Percentiles rank a stretch among this genome's conserved stretches.
Evolutionary conservation across 2,329 filamentous ascomycete genomes (phyloP).

Genomic region (Sordariomycetes sp.): DNA sequence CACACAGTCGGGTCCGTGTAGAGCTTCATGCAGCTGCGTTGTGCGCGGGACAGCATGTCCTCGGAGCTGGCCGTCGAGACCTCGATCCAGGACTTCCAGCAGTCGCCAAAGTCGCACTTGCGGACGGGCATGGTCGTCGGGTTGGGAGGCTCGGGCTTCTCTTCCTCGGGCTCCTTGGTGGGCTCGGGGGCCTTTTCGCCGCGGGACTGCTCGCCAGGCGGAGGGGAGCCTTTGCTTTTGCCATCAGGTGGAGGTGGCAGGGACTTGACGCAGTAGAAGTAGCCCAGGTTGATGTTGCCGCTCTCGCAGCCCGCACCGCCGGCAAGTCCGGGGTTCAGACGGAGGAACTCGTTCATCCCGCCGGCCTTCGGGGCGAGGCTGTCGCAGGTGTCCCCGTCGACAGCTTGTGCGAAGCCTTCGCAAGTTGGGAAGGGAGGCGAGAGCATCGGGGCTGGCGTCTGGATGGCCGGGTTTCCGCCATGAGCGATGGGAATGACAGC

Average conservation of each 20-base stretch:
- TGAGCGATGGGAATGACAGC: background rate
- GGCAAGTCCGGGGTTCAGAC: constrained; percentile 2
- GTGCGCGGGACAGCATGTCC: background rate
- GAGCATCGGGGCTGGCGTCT: constrained; percentile 5
- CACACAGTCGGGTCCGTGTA: constrained; percentile 4
- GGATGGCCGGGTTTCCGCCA: constrained; percentile 1
- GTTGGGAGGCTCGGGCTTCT: background rate
- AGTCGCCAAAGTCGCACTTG: constrained; percentile 7
- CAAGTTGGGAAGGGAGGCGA: constrained; percentile 2
- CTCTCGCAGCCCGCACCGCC: constrained; percentile 4
- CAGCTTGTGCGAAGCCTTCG: constrained; percentile 4
- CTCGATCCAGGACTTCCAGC: constrained; percentile 7
- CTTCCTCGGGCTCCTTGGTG: constrained; percentile 2
- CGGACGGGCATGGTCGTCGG: background rate
- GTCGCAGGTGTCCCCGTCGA: constrained; percentile 5
- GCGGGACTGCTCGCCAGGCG: constrained; percentile 1
- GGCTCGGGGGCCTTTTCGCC: constrained; percentile 1
- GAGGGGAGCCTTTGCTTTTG: constrained; percentile 1
- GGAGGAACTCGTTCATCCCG: background rate
- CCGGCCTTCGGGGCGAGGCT: constrained; percentile 1
- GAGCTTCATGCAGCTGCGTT: constrained; percentile 6
- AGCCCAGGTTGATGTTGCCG: constrained; percentile 3
- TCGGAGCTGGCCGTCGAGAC: constrained; percentile 2
- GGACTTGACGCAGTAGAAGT: constrained; percentile 13
- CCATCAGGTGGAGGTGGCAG: background rate